These are phyloP conservation scores for Bruguiera parviflora DNA, from an alignment of 345 rosid genomes.

Conservation along the genomic window DNA sequence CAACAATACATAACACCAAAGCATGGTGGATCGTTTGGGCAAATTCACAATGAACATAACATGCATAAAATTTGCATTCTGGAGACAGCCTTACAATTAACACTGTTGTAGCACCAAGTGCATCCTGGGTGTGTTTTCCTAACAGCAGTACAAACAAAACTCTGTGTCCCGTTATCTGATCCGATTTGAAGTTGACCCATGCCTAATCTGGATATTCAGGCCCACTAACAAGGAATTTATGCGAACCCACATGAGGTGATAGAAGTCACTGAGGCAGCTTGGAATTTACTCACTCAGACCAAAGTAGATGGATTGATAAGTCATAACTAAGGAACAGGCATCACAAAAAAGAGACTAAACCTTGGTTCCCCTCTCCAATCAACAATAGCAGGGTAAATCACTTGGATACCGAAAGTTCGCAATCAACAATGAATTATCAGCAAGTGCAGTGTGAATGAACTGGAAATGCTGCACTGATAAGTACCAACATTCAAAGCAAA, in stretches of 20 bases:
- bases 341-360: not conserved
- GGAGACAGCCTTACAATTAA: too few species aligned
- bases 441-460: not conserved
- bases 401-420: not conserved
- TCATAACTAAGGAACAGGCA: not conserved
- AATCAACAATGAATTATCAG: slow-evolving; percentile 13
- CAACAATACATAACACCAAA: too few species aligned
- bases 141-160: too few species aligned
- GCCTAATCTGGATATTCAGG: not conserved
- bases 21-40: too few species aligned
- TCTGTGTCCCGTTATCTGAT: not conserved
- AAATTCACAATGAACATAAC: too few species aligned
- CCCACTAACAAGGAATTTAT: not conserved
- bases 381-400: not conserved
- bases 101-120: too few species aligned
- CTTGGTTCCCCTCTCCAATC: not conserved
- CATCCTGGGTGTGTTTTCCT: too few species aligned
- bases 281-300: slow-evolving; percentile 1
- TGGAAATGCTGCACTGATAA: not conserved
- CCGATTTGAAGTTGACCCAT: not conserved
- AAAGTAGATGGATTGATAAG: not conserved
- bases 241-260: not conserved
- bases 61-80: too few species aligned
- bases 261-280: not conserved
- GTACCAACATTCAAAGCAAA: not conserved